Base-by-base conservation (phyloP, 306 rosid species). In the Pyrus communis region DNA sequence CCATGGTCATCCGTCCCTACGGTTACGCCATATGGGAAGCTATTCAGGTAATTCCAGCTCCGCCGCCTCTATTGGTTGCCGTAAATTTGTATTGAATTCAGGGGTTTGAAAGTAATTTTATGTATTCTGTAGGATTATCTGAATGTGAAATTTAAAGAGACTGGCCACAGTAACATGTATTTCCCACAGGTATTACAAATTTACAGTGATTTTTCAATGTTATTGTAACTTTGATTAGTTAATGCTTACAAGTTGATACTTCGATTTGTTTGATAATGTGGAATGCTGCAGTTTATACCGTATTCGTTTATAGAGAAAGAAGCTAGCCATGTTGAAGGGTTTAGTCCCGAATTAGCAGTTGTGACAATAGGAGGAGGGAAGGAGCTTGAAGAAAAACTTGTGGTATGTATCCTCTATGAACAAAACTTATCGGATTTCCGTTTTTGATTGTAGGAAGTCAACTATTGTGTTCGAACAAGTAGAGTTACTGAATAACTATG, bases 11-110 rank as follows among this genome's bases (percentile, higher is more conserved):
- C 82, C 97, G 97, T 52, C 99, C 99, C 45, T 95, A 95, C 75
- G 97, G 97, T 61, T 95, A 95, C 63, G 93, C 97, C 64, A 92
- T 95, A 68, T 95, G 98, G 98, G 98, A 95, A 75, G 89, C 98
- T 14, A 94, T 94, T 84, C 98, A 94, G 97, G 98, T 89, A 19
- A 9, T 3, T 4, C 27, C 15, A 68, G 58, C 11, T 55, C 38
- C 58, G 27, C 52, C 25, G 12, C 7, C 61, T 69, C 13, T 6
- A 28, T 14, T 25, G 33, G 6, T 14, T 54, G 3, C 5, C 43
- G 17, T 61, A 3, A 28, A 15, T 67, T 51, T 15, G 8, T 35
- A 35, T 7, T 45, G 38, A 46, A 49, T 61, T 76, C 35, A 27
- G 23, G 33, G 31, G 52, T 8, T 14, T 25, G 38, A 40, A 25